A percentile compares a stretch with the other conserved stretches of the same genome.
Conservation (phyloP, 306 rosid genomes). For the Inga laurina region DNA sequence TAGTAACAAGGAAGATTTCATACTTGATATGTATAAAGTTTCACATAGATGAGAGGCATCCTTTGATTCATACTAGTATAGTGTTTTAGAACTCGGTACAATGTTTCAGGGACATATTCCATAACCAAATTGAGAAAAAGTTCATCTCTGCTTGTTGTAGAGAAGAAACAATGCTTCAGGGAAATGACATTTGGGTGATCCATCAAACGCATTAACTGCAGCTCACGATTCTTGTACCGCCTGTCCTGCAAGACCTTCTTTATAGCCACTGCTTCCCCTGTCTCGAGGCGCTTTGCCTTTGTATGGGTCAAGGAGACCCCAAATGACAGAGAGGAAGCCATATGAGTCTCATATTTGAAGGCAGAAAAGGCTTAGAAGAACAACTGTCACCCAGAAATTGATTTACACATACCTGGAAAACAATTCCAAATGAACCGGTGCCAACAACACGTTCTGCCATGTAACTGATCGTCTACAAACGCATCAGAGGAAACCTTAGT, state of each 20-base stretch:
- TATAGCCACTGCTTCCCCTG: conserved; percentile 79
- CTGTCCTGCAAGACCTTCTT: conserved; percentile 86
- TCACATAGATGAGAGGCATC: conserved; percentile 86
- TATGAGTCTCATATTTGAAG: conserved; percentile 26
- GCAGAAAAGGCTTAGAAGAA: conserved; percentile 9
- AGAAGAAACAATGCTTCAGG: conserved; percentile 85
- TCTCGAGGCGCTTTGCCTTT: conserved; percentile 86
- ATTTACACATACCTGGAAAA: conserved; percentile 69
- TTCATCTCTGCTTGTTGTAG: conserved; percentile 77
- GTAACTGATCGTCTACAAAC: conserved; percentile 81
- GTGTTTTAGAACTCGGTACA: conserved; percentile 76
- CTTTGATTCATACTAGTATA: conserved; percentile 70
- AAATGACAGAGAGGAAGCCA: not conserved
- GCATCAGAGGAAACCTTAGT: conserved; percentile 27
- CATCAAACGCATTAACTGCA: conserved; percentile 90
- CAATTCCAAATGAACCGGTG: conserved; percentile 85
- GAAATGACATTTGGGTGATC: conserved; percentile 84
- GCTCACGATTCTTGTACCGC: conserved; percentile 81
- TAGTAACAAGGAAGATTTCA: conserved; percentile 24
- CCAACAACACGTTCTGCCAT: conserved; percentile 96
- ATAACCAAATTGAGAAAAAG: conserved; percentile 82
- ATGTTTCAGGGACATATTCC: conserved; percentile 86
- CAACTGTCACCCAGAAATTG: not conserved
- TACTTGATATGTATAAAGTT: conserved; percentile 88
- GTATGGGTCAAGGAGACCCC: conserved; percentile 15